Evolutionary conservation across 345 rosid species (phyloP), one percentile per base, ranked within the genome.

Genomic region (Erucastrum elatum): DNA sequence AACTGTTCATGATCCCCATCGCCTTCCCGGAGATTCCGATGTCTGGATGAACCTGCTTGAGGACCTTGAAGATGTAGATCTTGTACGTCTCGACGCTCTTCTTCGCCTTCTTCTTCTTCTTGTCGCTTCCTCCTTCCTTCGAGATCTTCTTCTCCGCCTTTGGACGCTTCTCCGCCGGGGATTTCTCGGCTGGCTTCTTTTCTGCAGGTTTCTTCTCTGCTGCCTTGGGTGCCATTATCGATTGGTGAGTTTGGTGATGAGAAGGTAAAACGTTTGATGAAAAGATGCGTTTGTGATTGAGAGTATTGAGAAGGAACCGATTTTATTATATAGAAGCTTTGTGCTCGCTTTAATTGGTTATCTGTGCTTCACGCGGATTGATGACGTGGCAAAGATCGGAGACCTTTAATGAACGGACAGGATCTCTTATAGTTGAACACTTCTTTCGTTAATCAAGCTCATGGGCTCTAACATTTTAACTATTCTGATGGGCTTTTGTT

Each of bases 121-220:
- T 80, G 0, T 80, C 82, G 69, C 66, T 70, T 27, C 75, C 78
- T 0, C 51, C 70, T 79, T 80, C 82, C 4, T 80, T 80, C 0
- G 82, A 8, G 34, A 80, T 68, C 82, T 80, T 80, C 82, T 80
- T 80, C 75, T 69, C 82, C 13, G 82, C 77, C 68, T 72, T 78
- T 0, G 73, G 77, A 11, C 60, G 60, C 60, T 53, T 53, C 60
- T 53, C 60, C 3, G 81, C 81, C 81, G 4, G 4, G 2, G 8
- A 0, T 53, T 53, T 53, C 60, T 53, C 60, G 1, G 60, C 60
- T 16, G 60, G 60, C 26, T 53, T 53, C 60, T 53, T 53, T 26
- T 53, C 60, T 1, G 60, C 60, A 10, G 60, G 60, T 16, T 53
- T 53, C 60, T 53, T 53, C 60, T 53, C 60, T 53, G 60, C 60